phyloP scores from a whole-genome alignment of 148 eudicot genomes.

The Heliamphora exappendiculata region DNA sequence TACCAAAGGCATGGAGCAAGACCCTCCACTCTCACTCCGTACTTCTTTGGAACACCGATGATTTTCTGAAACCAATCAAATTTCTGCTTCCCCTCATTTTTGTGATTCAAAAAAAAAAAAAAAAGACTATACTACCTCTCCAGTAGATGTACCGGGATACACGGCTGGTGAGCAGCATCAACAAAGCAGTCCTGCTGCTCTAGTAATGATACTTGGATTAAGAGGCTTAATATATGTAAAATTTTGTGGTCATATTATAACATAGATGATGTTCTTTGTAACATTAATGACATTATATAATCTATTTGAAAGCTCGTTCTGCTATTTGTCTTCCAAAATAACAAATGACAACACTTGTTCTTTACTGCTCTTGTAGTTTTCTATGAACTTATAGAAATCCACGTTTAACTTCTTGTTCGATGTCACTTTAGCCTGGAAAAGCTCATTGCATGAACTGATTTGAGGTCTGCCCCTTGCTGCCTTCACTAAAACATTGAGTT shows the following conservation, averaged over 20 bases:
- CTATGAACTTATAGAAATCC: background rate
- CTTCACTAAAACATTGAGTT: too few relatives aligned
- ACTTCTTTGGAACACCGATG: slow-evolving; percentile 47
- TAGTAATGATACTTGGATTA: background rate
- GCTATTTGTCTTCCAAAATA: background rate
- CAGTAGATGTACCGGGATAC: background rate
- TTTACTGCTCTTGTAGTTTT: background rate
- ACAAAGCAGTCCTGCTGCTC: background rate
- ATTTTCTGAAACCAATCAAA: background rate
- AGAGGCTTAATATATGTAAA: background rate
- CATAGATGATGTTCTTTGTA: background rate
- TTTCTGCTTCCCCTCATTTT: slow-evolving; percentile 9
- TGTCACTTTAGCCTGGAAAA: too few relatives aligned
- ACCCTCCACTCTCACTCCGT: slow-evolving; percentile 47
- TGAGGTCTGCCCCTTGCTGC: too few relatives aligned
- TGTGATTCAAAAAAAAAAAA: background rate
- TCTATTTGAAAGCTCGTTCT: slow-evolving; percentile 13
- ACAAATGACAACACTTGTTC: background rate
- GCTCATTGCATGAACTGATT: too few relatives aligned
- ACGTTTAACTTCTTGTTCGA: too few relatives aligned
- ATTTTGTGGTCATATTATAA: background rate
- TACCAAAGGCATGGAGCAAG: slow-evolving; percentile 39
- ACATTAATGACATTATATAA: slow-evolving; percentile 10
- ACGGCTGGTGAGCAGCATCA: slow-evolving; percentile 1
- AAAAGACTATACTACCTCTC: background rate